A percentile compares a stretch with the other conserved stretches of the same genome.
Conservation (phyloP, 345 rosid species). For the Corymbia maculata region DNA sequence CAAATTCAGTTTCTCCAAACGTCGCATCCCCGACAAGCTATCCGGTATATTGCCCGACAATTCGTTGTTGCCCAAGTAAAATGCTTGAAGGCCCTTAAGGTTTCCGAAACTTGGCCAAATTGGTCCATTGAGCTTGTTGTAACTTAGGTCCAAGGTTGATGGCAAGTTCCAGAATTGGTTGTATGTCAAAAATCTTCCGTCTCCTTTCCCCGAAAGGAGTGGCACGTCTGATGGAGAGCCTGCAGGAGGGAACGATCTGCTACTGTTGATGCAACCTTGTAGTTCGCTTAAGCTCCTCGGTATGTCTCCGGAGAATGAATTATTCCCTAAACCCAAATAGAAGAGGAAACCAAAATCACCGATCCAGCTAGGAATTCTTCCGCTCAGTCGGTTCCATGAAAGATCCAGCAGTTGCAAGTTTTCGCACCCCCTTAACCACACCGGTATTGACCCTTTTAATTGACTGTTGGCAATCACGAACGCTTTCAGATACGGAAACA, state of each 20-base stretch:
- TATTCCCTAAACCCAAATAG: constrained; percentile 17
- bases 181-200: background rate
- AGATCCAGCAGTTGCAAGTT: constrained; percentile 4
- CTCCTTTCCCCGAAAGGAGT: background rate
- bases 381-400: constrained; percentile 5
- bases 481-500: background rate
- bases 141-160: constrained; percentile 7
- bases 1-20: constrained; percentile 7
- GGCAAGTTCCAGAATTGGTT: background rate
- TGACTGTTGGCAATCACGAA: background rate
- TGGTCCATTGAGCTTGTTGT: constrained; percentile 7
- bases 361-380: constrained; percentile 1
- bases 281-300: constrained; percentile 10
- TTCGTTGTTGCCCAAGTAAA: background rate
- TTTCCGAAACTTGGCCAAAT: constrained; percentile 11
- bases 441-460: constrained; percentile 5
- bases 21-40: constrained; percentile 2
- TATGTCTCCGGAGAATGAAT: constrained; percentile 22
- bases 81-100: constrained; percentile 6
- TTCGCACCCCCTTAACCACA: constrained; percentile 1
- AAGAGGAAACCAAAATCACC: constrained; percentile 4
- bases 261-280: background rate
- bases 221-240: background rate
- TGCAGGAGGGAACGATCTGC: background rate
- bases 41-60: constrained; percentile 8